Percentiles rank a stretch among this genome's conserved stretches.
These are phyloP conservation scores for Silene vulgaris DNA, from an alignment of 179 eudicot species.

Conservation along the genomic window DNA sequence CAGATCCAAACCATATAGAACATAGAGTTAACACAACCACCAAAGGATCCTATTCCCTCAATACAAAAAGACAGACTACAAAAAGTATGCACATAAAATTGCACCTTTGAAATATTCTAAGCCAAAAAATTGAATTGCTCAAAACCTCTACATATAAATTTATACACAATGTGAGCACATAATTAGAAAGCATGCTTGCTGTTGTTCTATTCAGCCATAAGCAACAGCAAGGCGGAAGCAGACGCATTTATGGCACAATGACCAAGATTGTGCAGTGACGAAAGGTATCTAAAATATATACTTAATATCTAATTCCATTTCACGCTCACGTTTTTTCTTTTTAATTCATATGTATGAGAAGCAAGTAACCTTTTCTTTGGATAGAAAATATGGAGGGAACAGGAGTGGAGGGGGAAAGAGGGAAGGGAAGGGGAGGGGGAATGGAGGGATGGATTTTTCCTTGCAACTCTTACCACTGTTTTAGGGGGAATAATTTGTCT, in stretches of 20 bases:
- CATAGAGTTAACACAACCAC: not conserved
- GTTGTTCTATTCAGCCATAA: not conserved
- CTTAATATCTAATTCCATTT: not conserved
- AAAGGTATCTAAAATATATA: not conserved
- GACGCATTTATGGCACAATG: not conserved
- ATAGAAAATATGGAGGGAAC: too few relatives aligned
- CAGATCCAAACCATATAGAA: not conserved
- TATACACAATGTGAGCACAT: constrained; percentile 4
- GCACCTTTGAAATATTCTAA: not conserved
- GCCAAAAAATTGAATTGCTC: not conserved
- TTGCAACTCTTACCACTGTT: too few relatives aligned
- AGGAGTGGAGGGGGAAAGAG: too few relatives aligned
- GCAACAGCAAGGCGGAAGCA: not conserved
- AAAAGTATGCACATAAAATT: too few relatives aligned
- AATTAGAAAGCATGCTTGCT: not conserved
- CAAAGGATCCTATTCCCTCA: not conserved
- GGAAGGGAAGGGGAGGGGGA: too few relatives aligned
- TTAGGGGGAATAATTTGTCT: too few relatives aligned
- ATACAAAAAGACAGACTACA: not conserved
- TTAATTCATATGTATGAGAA: not conserved
- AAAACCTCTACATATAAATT: not conserved
- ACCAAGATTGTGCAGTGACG: not conserved
- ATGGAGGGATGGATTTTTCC: too few relatives aligned
- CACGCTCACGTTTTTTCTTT: not conserved
- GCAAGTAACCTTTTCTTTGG: not conserved